Evolutionary conservation across 495 filamentous ascomycete species (phyloP).

Genomic region (Hypoxylon cercidicola): DNA sequence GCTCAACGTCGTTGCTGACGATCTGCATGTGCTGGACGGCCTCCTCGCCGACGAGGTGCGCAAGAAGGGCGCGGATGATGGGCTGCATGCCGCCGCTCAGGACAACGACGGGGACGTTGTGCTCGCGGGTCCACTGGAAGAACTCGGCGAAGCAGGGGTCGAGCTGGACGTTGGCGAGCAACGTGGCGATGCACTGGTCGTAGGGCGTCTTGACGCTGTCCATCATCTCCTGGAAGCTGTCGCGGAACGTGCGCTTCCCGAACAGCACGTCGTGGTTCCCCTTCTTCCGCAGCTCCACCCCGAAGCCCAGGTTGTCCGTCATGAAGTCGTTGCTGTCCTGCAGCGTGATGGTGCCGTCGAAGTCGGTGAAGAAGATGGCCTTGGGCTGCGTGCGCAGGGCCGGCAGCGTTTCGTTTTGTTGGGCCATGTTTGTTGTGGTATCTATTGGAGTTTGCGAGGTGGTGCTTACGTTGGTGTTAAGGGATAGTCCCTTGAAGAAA

Average conservation of each 20-base stretch:
- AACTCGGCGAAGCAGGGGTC: conserved; percentile 89
- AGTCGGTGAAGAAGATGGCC: conserved; percentile 97
- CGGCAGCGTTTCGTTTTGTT: conserved; percentile 48
- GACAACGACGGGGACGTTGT: conserved; percentile 92
- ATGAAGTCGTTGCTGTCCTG: conserved; percentile 95
- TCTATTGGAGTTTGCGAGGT: not conserved
- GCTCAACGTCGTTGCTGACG: conserved; percentile 80
- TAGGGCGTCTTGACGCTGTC: conserved; percentile 81
- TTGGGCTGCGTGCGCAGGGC: conserved; percentile 74
- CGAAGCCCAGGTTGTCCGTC: conserved; percentile 92
- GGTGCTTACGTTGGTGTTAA: not conserved
- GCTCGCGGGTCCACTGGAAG: conserved; percentile 78
- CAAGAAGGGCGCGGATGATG: conserved; percentile 84
- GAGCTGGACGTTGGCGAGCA: conserved; percentile 84
- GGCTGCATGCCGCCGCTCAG: conserved; percentile 92
- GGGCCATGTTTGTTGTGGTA: conserved; percentile 24
- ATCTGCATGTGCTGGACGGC: conserved; percentile 80
- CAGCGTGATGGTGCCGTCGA: conserved; percentile 93
- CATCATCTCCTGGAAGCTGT: conserved; percentile 89
- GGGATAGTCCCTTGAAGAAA: not conserved
- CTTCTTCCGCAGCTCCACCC: conserved; percentile 68
- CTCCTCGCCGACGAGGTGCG: conserved; percentile 77
- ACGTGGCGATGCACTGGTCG: conserved; percentile 76
- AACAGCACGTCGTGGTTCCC: conserved; percentile 78
- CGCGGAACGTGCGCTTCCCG: conserved; percentile 75